Base-by-base conservation (phyloP, 179 eudicot species). In the Silene vulgaris region DNA sequence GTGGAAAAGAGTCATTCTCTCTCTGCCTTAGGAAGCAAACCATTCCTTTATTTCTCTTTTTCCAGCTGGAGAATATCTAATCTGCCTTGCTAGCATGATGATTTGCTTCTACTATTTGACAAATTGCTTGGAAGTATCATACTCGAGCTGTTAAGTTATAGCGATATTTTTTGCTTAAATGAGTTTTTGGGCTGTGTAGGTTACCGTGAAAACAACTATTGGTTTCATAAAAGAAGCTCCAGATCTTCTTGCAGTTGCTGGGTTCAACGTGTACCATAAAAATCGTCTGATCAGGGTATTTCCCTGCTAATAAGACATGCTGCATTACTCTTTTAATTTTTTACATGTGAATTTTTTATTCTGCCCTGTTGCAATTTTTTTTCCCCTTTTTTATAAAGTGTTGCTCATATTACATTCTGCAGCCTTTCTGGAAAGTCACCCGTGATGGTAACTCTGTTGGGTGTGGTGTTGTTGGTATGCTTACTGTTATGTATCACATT, bases 391-490 rank as follows among this genome's bases (percentile, higher is more conserved):
- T 19, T 60, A 8, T 17, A 7, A 30, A 40, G 21, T 32, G 29
- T 75, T 77, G 63, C 74, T 85, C 62, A 35, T 54, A 20, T 66
- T 16, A 23, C 19, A 54, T 75, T 14, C 76, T 74, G 77, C 90
- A 93, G 99, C 97, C 97, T 70, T 96, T 86, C 80, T 96, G 99
- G 99, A 90, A 89, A 82, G 99, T 96, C 79, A 86, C 88, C 4
- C 87, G 84, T 75, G 97, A 92, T 83, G 97, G 99, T 61, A 66
- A 43, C 78, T 92, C 96, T 64, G 82, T 76, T 74, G 99, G 97
- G 73, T 73, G 84, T 69, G 93, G 99, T 71, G 97, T 96, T 71
- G 93, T 92, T 74, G 99, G 99, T 95, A 95, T 68, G 90, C 50
- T 50, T 30, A 56, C 28, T 65, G 32, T 26, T 70, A 65, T 20